Base-by-base conservation (phyloP, 2,329 filamentous ascomycete species). In the Colletotrichum cordylinicola region DNA sequence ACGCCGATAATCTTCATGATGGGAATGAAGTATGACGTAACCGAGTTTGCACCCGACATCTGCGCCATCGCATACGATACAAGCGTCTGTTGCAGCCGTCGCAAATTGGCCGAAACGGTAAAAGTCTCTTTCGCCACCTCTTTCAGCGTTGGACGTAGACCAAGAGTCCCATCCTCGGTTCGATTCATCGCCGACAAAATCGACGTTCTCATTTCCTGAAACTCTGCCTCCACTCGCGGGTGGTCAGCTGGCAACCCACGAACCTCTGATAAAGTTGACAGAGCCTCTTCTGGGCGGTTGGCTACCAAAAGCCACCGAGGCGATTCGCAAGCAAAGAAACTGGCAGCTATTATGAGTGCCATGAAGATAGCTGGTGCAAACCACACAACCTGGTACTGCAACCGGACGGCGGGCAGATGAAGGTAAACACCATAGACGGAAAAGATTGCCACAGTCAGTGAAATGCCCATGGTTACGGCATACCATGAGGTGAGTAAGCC, bases 21-120 rank as follows among this genome's bases (percentile, higher is more conserved):
- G 2, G 86, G 83, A 1, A 88, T 81, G 10, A 88, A 79, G 76
- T 89, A 86, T 21, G 83, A 79, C 1, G 86, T 86, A 64, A 89
- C 85, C 2, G 83, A 82, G 78, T 86, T 86, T 35, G 86, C 86
- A 12, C 87, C 85, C 0, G 85, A 86, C 64, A 88, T 82, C 78
- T 89, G 85, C 0, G 86, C 80, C 13, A 88, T 80, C 0, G 81
- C 80, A 29, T 85, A 86, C 0, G 82, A 82, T 31, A 85, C 75
- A 5, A 85, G 78, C 9, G 80, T 78, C 31, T 86, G 84, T 70
- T 85, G 84, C 27, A 85, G 79, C 5, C 86, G 83, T n/a, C 85
- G 83, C 4, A 86, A 81, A 68, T 87, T 87, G 16, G 83, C 78
- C 0, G 81, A 75, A 0, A 84, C 82, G 4, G 80, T 70, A 16